Evolutionary conservation across 768 basidiomycete species (phyloP).

Genomic region (Amanita phalloides): DNA sequence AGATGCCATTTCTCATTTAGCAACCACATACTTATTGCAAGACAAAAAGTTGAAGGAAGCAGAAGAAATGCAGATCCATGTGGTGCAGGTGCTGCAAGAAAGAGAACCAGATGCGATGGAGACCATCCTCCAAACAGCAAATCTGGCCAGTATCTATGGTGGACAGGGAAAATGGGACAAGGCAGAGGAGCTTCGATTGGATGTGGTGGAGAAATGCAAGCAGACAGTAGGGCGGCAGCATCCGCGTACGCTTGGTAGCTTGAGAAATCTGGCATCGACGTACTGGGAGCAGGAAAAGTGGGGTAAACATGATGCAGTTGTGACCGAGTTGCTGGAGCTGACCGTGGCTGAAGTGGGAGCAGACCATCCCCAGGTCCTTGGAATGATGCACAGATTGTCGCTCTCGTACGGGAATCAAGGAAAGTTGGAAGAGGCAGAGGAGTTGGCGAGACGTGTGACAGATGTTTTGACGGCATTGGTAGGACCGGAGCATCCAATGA

Average conservation of each 20-base stretch:
- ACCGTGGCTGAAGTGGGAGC: not conserved
- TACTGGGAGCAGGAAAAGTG: not conserved
- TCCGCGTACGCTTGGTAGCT: not conserved
- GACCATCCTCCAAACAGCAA: not conserved
- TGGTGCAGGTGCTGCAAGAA: not conserved
- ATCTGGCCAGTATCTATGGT: not conserved
- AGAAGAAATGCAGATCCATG: not conserved
- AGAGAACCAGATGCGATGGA: not conserved
- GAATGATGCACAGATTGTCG: not conserved
- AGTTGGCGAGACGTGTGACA: not conserved
- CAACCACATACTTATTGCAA: not conserved
- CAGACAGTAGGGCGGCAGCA: not conserved
- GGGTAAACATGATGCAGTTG: not conserved
- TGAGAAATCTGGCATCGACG: conserved; percentile 1
- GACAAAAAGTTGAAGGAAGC: not conserved
- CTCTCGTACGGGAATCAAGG: not conserved
- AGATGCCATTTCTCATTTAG: not conserved
- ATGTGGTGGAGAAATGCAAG: not conserved
- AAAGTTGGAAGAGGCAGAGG: not conserved
- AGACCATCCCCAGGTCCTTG: conserved; percentile 4
- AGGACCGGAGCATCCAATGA: not conserved
- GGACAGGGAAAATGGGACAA: not conserved
- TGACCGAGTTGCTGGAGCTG: not conserved
- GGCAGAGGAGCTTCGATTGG: not conserved
- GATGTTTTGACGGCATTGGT: not conserved